Conservation (phyloP, 108 stramenopile genomes). For the Licmophora abbreviata region DNA sequence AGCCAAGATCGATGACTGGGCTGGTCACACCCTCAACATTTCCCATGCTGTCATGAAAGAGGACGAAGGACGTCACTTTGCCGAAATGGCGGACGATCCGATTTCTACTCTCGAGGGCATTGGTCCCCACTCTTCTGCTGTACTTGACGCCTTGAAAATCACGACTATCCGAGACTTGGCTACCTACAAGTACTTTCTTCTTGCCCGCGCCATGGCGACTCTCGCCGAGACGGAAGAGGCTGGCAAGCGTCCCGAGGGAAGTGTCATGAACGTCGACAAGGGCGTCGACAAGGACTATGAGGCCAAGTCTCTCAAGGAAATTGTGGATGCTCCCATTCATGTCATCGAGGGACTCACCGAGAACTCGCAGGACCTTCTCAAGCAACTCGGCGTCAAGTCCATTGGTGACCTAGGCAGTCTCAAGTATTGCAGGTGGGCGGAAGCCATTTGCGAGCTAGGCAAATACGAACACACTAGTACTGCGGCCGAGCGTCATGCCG, state of each 20-base stretch:
- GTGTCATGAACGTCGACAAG: conserved; percentile 31
- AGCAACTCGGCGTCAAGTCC: conserved; percentile 17
- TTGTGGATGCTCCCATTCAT: conserved; percentile 19
- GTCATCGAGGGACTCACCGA: conserved; percentile 30
- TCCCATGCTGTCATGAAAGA: conserved; percentile 16
- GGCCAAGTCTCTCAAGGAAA: conserved; percentile 25
- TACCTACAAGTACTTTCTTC: conserved; percentile 27
- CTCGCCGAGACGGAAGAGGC: conserved; percentile 22
- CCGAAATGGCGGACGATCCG: conserved; percentile 2
- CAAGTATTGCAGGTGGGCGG: conserved; percentile 34
- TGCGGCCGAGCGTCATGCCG: conserved; percentile 14
- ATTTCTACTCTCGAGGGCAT: conserved; percentile 23
- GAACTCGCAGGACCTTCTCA: conserved; percentile 10
- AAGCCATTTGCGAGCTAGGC: conserved; percentile 21
- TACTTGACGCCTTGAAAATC: conserved; percentile 11
- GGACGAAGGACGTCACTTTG: conserved; percentile 21
- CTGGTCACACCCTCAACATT: conserved; percentile 20
- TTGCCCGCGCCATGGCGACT: conserved; percentile 21
- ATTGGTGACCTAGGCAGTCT: conserved; percentile 21
- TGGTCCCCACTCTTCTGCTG: conserved; percentile 17
- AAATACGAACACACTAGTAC: conserved; percentile 20
- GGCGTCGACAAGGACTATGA: conserved; percentile 38
- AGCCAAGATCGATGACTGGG: conserved; percentile 11
- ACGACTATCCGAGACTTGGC: conserved; percentile 27
- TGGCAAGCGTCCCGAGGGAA: conserved; percentile 8